Conservation (phyloP, 108 stramenopile species). For the Cyclostephanos invisitatus region DNA sequence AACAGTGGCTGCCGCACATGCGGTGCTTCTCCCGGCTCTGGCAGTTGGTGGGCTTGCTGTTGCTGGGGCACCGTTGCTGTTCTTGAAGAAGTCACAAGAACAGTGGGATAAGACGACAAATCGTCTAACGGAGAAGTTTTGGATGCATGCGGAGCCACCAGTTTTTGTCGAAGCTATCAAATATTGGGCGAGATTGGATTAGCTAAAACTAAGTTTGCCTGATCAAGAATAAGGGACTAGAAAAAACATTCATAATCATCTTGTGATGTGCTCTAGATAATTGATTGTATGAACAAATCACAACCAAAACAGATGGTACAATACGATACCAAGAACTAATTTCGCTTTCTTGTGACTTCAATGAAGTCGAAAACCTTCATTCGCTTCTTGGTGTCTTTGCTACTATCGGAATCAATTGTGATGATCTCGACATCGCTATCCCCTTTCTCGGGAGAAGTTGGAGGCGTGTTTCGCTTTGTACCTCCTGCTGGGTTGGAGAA, state of each 20-base stretch:
- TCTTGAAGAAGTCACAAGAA: conserved; percentile 41
- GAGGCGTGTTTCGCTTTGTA: conserved; percentile 43
- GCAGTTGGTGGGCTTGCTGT: conserved; percentile 48
- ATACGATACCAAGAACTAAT: too few species aligned
- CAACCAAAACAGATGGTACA: too few species aligned
- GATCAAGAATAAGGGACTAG: too few species aligned
- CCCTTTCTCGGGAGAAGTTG: conserved; percentile 39
- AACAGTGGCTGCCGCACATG: conserved; percentile 48
- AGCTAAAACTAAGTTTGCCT: not conserved
- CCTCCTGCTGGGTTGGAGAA: conserved; percentile 33
- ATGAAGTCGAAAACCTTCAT: not conserved
- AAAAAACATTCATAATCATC: not conserved
- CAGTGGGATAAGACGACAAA: conserved; percentile 49
- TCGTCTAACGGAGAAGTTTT: conserved; percentile 48
- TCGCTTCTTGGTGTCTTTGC: conserved; percentile 9
- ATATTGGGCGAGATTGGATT: conserved; percentile 33
- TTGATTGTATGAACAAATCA: too few species aligned
- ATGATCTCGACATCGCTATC: conserved; percentile 43
- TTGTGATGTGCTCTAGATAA: too few species aligned
- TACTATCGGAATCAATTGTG: conserved; percentile 21
- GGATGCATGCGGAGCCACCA: conserved; percentile 41
- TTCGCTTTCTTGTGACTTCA: not conserved
- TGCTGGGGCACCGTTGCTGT: conserved; percentile 43
- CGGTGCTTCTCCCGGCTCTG: conserved; percentile 41
- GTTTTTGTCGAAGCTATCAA: conserved; percentile 51